Evolutionary conservation across 2,329 filamentous ascomycete genomes (phyloP), one percentile per base, ranked within the genome.

Genomic region (Paramyrothecium roridum): DNA sequence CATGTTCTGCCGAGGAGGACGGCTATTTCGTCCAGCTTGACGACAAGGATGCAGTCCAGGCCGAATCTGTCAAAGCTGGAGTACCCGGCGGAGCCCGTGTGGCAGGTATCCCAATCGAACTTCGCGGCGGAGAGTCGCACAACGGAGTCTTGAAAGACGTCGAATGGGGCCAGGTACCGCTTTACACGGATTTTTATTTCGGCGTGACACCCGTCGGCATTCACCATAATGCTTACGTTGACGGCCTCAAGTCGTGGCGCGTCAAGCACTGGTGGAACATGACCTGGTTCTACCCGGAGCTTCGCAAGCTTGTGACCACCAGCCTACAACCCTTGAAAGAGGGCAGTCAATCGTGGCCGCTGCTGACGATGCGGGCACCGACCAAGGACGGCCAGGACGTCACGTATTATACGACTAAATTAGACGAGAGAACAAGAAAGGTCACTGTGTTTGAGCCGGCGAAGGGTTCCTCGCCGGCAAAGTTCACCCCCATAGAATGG

Each of bases 101-200:
- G 26, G 45, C 58, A 12, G 64, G 63, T 8, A 57, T 68, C 17
- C 67, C 70, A 0, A 17, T 55, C 1, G 71, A 73, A 40, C 59
- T 72, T 8, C 48, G 17, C 37, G 46, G 45, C n/a, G 48, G 33
- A n/a, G 48, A 43, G 3, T 17, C 48, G 37, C 8, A 52, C 26
- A 58, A 63, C 40, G 47, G 50, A 12, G 51, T 63, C 4, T 58
- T 67, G 12, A 54, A 54, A 0, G 53, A 54, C 3, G 49, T 64
- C 7, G 45, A 63, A n/a, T 73, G 71, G 71, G 66, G 63, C n/a
- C 49, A 67, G 1, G 48, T 66, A 2, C 64, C 70, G 2, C 66
- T 73, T 1, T 74, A 73, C 63, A 70, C 71, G 3, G 70, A 73
- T 56, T 70, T 73, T 52, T 72, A 65, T 63, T 71, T 72, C 19